phyloP scores from a whole-genome alignment of 2,329 filamentous ascomycete species.

The Arachnomyces sp. region DNA sequence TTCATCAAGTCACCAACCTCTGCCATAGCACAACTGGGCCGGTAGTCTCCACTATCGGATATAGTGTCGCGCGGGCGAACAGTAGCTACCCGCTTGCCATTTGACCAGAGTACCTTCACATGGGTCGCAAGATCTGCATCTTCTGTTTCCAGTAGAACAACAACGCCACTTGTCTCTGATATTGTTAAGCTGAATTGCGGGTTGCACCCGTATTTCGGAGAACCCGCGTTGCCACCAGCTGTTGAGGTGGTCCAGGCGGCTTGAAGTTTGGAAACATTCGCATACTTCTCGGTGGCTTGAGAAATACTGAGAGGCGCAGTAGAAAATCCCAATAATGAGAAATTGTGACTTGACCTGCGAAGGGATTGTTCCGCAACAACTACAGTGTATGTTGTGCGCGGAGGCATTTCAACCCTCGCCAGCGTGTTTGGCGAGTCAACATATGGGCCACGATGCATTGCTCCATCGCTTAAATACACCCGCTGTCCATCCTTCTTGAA shows the following conservation, averaged over 20 bases:
- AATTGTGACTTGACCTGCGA: constrained; percentile 65
- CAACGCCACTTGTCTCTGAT: constrained; percentile 55
- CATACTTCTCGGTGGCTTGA: constrained; percentile 55
- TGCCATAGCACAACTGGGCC: constrained; percentile 66
- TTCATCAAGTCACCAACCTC: constrained; percentile 54
- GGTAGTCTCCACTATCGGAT: constrained; percentile 80
- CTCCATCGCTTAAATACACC: constrained; percentile 66
- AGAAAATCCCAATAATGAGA: constrained; percentile 80
- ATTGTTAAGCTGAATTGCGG: constrained; percentile 68
- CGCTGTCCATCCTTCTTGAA: constrained; percentile 65
- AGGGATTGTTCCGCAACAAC: constrained; percentile 75
- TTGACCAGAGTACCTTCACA: constrained; percentile 73
- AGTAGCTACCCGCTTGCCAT: constrained; percentile 61
- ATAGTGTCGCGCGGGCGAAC: constrained; percentile 70
- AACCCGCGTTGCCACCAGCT: constrained; percentile 76
- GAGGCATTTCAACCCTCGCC: constrained; percentile 60
- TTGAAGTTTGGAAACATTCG: constrained; percentile 50
- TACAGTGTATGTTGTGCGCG: constrained; percentile 49
- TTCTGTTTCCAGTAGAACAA: constrained; percentile 65
- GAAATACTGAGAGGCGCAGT: constrained; percentile 53
- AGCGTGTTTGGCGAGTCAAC: constrained; percentile 92
- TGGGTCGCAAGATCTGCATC: constrained; percentile 66
- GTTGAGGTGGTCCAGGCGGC: constrained; percentile 71
- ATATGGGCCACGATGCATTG: constrained; percentile 69
- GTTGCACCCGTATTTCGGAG: constrained; percentile 70